These are phyloP conservation scores for Scedosporium minutisporum DNA, from an alignment of 2,329 filamentous ascomycete species.

Conservation along the genomic window DNA sequence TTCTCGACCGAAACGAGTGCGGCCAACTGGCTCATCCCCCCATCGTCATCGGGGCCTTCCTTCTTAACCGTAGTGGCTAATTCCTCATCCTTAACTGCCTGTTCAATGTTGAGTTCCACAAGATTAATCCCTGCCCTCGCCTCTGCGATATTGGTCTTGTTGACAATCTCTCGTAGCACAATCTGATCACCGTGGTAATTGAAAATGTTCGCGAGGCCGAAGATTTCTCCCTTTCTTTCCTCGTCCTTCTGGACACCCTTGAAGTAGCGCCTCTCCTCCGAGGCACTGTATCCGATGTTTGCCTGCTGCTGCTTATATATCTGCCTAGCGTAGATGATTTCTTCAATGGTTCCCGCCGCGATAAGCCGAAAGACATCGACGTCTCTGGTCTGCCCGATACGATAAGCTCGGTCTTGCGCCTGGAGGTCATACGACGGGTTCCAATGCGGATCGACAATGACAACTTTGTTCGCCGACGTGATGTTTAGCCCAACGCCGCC, in stretches of 20 bases:
- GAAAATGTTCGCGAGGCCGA: conserved; percentile 81
- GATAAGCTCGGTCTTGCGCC: conserved; percentile 90
- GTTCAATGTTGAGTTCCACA: conserved; percentile 63
- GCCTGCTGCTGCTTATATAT: conserved; percentile 99
- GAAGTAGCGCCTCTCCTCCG: conserved; percentile 87
- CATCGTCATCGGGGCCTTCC: conserved; percentile 37
- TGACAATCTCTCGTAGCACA: conserved; percentile 87
- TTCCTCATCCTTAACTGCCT: conserved; percentile 46
- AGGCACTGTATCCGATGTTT: conserved; percentile 93
- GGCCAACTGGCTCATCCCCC: conserved; percentile 64
- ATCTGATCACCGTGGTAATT: conserved; percentile 70
- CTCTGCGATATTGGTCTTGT: conserved; percentile 96
- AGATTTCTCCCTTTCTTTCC: conserved; percentile 83
- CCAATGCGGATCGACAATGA: conserved; percentile 96
- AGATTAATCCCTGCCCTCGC: conserved; percentile 76
- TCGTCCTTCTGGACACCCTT: conserved; percentile 81
- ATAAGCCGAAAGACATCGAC: conserved; percentile 93
- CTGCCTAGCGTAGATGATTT: conserved; percentile 92
- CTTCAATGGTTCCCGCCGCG: conserved; percentile 85
- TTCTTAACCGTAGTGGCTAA: conserved; percentile 34
- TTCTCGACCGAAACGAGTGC: conserved; percentile 37
- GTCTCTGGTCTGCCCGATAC: conserved; percentile 85
- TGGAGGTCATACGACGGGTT: conserved; percentile 92
- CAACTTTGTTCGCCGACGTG: conserved; percentile 94
- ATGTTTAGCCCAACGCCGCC: conserved; percentile 94